Conservation (phyloP, 2,329 filamentous ascomycete species). For the Colletotrichum sp. region DNA sequence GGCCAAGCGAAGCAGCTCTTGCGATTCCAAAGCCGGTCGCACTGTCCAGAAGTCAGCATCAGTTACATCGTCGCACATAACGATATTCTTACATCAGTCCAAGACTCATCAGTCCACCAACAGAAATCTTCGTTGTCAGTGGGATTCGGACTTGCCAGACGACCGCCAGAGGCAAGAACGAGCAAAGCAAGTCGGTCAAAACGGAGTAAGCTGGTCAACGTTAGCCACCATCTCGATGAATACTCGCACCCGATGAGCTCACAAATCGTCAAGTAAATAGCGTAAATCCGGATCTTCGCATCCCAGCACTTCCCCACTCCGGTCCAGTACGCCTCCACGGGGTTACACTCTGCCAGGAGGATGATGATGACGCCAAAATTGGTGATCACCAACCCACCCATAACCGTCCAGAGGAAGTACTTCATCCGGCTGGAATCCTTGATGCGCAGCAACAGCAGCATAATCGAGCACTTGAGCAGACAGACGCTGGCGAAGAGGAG, state of each 20-base stretch:
- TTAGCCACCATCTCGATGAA: neutral
- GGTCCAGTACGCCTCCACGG: conserved; percentile 34
- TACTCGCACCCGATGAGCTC: neutral
- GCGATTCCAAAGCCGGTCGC: conserved; percentile 30
- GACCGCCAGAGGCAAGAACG: conserved; percentile 31
- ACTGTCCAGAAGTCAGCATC: conserved; percentile 2
- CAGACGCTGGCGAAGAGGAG: conserved; percentile 43
- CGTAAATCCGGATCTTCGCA: conserved; percentile 33
- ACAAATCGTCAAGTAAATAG: conserved; percentile 36
- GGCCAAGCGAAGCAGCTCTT: conserved; percentile 25
- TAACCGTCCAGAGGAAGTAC: conserved; percentile 33
- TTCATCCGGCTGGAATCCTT: conserved; percentile 36
- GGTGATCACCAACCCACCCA: conserved; percentile 33
- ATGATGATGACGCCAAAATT: conserved; percentile 35
- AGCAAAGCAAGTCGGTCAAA: conserved; percentile 28
- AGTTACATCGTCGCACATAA: accelerated
- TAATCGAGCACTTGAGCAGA: conserved; percentile 45
- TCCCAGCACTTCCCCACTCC: conserved; percentile 33
- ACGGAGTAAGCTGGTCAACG: conserved; percentile 26
- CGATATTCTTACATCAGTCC: conserved; percentile 25
- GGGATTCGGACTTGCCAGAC: conserved; percentile 37
- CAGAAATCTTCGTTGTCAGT: conserved; percentile 30
- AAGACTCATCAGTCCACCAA: conserved; percentile 36
- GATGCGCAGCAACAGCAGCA: conserved; percentile 44
- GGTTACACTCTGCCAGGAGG: conserved; percentile 34